Evolutionary conservation across 805 yeast genomes (phyloP).

Genomic region (Wickerhamiella alocasiicola): DNA sequence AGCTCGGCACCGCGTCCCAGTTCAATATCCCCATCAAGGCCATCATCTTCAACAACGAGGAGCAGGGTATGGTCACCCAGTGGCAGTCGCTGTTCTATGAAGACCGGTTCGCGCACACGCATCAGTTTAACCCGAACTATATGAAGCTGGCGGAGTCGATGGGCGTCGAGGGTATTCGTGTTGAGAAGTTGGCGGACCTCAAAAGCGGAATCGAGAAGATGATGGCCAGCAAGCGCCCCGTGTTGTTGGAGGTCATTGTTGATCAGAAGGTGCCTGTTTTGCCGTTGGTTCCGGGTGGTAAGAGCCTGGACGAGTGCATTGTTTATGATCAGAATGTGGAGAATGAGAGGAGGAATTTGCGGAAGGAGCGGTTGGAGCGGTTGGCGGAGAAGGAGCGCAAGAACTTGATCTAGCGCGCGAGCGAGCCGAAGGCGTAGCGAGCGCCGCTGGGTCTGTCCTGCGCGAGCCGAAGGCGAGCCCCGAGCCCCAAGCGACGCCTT

Average conservation of each 20-base stretch:
- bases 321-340: conserved; percentile 75
- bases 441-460: too few relatives aligned
- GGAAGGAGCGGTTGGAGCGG: conserved; percentile 25
- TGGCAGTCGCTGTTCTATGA: conserved; percentile 98
- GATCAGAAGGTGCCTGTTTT: conserved; percentile 89
- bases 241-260: conserved; percentile 77
- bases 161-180: conserved; percentile 77
- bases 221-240: conserved; percentile 68
- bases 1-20: conserved; percentile 88
- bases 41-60: conserved; percentile 86
- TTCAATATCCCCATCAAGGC: conserved; percentile 84
- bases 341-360: conserved; percentile 33
- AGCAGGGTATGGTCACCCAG: conserved; percentile 99
- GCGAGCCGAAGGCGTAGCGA: too few relatives aligned
- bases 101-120: conserved; percentile 96
- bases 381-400: conserved; percentile 20
- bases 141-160: conserved; percentile 86
- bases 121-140: conserved; percentile 89
- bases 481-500: too few relatives aligned
- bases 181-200: conserved; percentile 56
- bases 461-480: too few relatives aligned
- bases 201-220: conserved; percentile 49
- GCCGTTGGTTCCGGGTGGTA: conserved; percentile 97
- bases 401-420: conserved; percentile 13
- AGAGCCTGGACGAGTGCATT: conserved; percentile 86